Evolutionary conservation across 2,329 filamentous ascomycete species (phyloP).

Genomic region (Nemania sp.): DNA sequence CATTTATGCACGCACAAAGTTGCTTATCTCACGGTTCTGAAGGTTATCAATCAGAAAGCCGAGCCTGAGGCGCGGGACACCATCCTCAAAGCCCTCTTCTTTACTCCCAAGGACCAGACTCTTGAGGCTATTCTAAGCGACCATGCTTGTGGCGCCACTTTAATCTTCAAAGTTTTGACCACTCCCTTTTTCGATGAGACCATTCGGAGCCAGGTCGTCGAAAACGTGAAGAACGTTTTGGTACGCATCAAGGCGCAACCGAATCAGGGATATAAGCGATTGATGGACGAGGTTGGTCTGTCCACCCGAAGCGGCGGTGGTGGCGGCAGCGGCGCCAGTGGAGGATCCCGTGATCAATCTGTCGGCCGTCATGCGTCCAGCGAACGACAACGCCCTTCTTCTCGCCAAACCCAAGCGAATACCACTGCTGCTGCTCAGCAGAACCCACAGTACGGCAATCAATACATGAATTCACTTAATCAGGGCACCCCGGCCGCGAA

Average conservation of each 20-base stretch:
- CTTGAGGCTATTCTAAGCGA: slow-evolving; percentile 90
- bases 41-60: slow-evolving; percentile 97
- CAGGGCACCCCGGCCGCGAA: slow-evolving; percentile 45
- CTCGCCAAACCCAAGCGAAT: slow-evolving; percentile 54
- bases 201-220: slow-evolving; percentile 84
- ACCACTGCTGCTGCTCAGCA: slow-evolving; percentile 40
- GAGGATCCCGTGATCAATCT: slow-evolving; percentile 49
- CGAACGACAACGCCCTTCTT: slow-evolving; percentile 60
- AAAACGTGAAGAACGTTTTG: slow-evolving; percentile 89
- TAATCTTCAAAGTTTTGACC: slow-evolving; percentile 98
- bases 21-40: slow-evolving; percentile 93
- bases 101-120: slow-evolving; percentile 82
- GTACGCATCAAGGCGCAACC: slow-evolving; percentile 90
- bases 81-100: slow-evolving; percentile 90
- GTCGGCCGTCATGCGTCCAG: slow-evolving; percentile 51
- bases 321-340: slow-evolving; percentile 27
- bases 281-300: slow-evolving; percentile 98
- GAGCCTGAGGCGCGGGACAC: slow-evolving; percentile 90
- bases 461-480: slow-evolving; percentile 59
- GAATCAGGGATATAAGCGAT: slow-evolving; percentile 92
- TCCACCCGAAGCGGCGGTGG: slow-evolving; percentile 64
- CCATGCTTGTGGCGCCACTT: slow-evolving; percentile 86
- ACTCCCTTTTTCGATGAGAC: slow-evolving; percentile 96
- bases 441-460: slow-evolving; percentile 48
- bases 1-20: slow-evolving; percentile 99